Evolutionary conservation across 148 eudicot species (phyloP).

Genomic region (Mesembryanthemum crystallinum): DNA sequence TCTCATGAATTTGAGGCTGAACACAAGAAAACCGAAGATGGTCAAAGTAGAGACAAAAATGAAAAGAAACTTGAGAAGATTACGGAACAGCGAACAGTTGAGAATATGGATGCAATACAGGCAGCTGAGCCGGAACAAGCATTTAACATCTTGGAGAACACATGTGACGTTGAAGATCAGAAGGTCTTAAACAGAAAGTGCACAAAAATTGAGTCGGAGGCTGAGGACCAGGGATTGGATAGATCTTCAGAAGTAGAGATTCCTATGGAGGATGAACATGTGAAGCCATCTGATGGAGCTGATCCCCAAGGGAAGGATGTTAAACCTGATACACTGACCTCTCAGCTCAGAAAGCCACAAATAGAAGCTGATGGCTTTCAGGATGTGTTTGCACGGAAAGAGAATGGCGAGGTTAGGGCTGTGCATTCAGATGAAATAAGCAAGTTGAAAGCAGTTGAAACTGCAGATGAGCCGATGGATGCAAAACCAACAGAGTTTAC

Average conservation of each 20-base stretch:
- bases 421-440: conserved; percentile 19
- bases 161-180: conserved; percentile 11
- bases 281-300: conserved; percentile 30
- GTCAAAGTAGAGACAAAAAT: neutral
- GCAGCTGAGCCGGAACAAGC: conserved; percentile 27
- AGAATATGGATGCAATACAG: neutral
- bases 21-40: conserved; percentile 8
- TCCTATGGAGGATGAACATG: conserved; percentile 21
- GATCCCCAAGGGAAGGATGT: conserved; percentile 21
- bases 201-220: conserved; percentile 17
- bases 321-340: conserved; percentile 9
- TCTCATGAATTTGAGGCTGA: neutral
- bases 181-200: conserved; percentile 9
- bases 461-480: conserved; percentile 26
- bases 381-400: conserved; percentile 21
- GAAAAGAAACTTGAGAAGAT: conserved; percentile 21
- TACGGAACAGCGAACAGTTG: conserved; percentile 12
- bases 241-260: conserved; percentile 20
- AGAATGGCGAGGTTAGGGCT: conserved; percentile 12
- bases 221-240: conserved; percentile 24
- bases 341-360: conserved; percentile 20
- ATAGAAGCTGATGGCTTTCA: conserved; percentile 22
- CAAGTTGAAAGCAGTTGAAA: conserved; percentile 31
- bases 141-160: conserved; percentile 16
- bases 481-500: conserved; percentile 25